Base-by-base conservation (phyloP, 1,284 basidiomycete species). In the Tilletia setariae region DNA sequence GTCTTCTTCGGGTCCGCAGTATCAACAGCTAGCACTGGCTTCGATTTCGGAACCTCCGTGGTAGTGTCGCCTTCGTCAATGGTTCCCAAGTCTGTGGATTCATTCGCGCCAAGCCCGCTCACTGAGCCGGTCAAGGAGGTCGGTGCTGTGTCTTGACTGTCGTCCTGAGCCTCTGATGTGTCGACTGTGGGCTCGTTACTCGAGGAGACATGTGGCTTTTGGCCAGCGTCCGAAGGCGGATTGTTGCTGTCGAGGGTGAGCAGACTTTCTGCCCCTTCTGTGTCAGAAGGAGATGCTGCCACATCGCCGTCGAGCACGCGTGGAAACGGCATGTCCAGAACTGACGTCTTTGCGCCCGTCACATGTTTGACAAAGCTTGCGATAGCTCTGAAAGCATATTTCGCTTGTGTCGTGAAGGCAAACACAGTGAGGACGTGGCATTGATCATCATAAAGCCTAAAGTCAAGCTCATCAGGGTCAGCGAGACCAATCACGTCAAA, bases 391-490 rank as follows among this genome's bases (percentile, higher is more conserved):
- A 81, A 85, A 46, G 78, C 84, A 68, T 82, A 84, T 65, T 80
- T 78, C 30, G 83, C 83, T 35, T 83, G 81, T 16, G 77, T 79
- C 1, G 84, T 83, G 65, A 84, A 84, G 0, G 84, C 80, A 70
- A 85, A 84, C 35, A 84, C 73, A 3, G 84, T 82, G 7, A 85
- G 73, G 49, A 84, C 84, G 77, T 87, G 86, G 71, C 86, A 86
- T 61, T 84, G 84, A 28, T 84, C 85, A 64, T 81, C 79, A 67
- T 75, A 82, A 51, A 82, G 70, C 13, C 56, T 61, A 30, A 13
- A 30, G n/a, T 23, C 11, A 16, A 30, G 30, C 11, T 40, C 35
- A 65, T 56, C 30, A 66, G 61, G 35, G 49, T 23, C 53, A 66
- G 59, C 32, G 35, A 4, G 32, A 62, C n/a, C 3, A 19, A 7